Base-by-base conservation (phyloP, 2,329 filamentous ascomycete species). In the Phaeosphaeriaceae sp. region DNA sequence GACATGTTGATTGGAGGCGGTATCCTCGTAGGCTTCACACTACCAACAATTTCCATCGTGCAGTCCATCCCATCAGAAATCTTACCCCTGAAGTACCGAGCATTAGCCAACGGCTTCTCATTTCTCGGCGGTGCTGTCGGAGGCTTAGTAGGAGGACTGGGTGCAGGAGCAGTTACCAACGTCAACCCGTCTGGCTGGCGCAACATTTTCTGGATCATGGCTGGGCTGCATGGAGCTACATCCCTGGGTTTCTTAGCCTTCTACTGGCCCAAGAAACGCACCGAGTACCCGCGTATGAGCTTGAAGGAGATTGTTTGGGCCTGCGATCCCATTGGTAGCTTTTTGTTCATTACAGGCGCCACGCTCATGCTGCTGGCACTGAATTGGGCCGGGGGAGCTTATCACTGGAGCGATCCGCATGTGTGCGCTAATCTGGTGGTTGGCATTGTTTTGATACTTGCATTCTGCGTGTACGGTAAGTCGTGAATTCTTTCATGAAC, bases 141-240 rank as follows among this genome's bases (percentile, higher is more conserved):
- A 20, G 83, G 84, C 48, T 54, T 85, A 11, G 82, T 85, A 75
- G 68, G 83, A 13, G 70, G 76, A 11, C 75, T 86, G 4, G 80
- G 81, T 22, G 82, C 84, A 5, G 85, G 84, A 1, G 83, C 79
- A 6, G 80, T 85, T 2, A 85, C 84, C 0, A 83, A 84, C 57
- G 67, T 78, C 15, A 76, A 76, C 52, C 60, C 77, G 0, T 74
- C 69, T 1, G 84, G 84, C 21, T 87, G 84, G 84, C 77, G 85
- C 1, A 80, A 81, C 61, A 86, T 87, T 61, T 87, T 85, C 66
- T 87, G 84, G 84, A 84, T 86, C 15, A 84, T 86, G 69, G 84
- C 84, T 1, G 83, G 77, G 7, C 82, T 86, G 59, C 83, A 86
- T 60, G 77, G 78, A 7, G 70, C 79, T 15, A 84, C 82, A 0